phyloP scores from a whole-genome alignment of 495 filamentous ascomycete species.

The Penicillium coffeae region DNA sequence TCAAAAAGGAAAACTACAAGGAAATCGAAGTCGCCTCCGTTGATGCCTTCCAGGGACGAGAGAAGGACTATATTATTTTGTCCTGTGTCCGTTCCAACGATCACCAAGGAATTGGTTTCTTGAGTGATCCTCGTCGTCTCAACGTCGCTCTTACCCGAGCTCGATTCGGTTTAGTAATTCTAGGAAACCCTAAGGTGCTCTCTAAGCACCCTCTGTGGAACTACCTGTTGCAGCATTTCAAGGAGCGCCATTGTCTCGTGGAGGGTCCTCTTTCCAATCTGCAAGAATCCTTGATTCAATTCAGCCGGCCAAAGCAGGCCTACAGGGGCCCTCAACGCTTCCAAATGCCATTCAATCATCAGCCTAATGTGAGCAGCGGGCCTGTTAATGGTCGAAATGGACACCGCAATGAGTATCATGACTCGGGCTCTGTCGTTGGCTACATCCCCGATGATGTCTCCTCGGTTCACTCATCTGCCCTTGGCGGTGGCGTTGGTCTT shows the following conservation, averaged over 20 bases:
- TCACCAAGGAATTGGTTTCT: conserved; percentile 98
- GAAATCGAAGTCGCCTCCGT: conserved; percentile 98
- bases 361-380: conserved; percentile 51
- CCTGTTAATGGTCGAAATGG: conserved; percentile 49
- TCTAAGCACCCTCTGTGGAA: conserved; percentile 99
- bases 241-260: conserved; percentile 92
- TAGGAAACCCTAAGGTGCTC: conserved; percentile 96
- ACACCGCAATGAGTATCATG: conserved; percentile 68
- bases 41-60: conserved; percentile 97
- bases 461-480: conserved; percentile 86
- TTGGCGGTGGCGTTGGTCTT: conserved; percentile 78
- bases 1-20: conserved; percentile 98
- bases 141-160: conserved; percentile 98
- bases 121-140: conserved; percentile 95
- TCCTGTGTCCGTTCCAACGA: conserved; percentile 99
- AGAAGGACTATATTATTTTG: conserved; percentile 98
- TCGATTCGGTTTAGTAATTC: conserved; percentile 91
- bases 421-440: conserved; percentile 80
- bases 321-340: conserved; percentile 90
- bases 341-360: conserved; percentile 75
- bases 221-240: conserved; percentile 93
- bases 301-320: conserved; percentile 85
- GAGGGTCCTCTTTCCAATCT: conserved; percentile 96
- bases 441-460: conserved; percentile 98
- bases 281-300: conserved; percentile 90